A percentile compares a stretch with the other conserved stretches of the same genome.
Conservation (phyloP, 2,329 filamentous ascomycete species). For the Phoma sp. region DNA sequence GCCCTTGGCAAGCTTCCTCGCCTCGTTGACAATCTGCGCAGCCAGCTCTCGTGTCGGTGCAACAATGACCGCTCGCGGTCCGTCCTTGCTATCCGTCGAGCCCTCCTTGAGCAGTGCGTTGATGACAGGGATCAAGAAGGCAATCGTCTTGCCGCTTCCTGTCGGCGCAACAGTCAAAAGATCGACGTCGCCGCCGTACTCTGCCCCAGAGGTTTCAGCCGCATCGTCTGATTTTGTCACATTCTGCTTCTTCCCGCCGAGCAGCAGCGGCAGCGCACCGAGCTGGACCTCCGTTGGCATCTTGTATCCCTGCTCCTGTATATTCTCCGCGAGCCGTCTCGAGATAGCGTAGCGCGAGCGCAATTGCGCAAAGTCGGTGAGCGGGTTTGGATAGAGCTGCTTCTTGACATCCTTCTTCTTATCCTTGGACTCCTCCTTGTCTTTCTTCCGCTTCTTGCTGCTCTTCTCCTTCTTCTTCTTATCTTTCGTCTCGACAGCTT, state of each 20-base stretch:
- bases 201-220: slow-evolving; percentile 27
- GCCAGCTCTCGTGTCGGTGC: slow-evolving; percentile 61
- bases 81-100: slow-evolving; percentile 30
- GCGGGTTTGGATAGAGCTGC: slow-evolving; percentile 78
- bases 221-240: slow-evolving; percentile 40
- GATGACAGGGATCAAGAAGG: slow-evolving; percentile 87
- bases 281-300: slow-evolving; percentile 95
- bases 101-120: slow-evolving; percentile 66
- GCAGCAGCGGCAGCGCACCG: slow-evolving; percentile 79
- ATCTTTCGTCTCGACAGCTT: slow-evolving; percentile 44
- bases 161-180: slow-evolving; percentile 91
- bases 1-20: slow-evolving; percentile 77
- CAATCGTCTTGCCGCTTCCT: slow-evolving; percentile 94
- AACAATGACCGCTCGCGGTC: slow-evolving; percentile 53
- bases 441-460: slow-evolving; percentile 58
- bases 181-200: slow-evolving; percentile 63
- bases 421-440: slow-evolving; percentile 45
- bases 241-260: slow-evolving; percentile 56
- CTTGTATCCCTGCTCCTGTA: slow-evolving; percentile 82
- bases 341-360: slow-evolving; percentile 76
- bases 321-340: slow-evolving; percentile 75
- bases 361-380: slow-evolving; percentile 79
- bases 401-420: slow-evolving; percentile 62
- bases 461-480: slow-evolving; percentile 62
- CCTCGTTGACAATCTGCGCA: slow-evolving; percentile 68